Evolutionary conservation across 805 yeast species (phyloP), one percentile per base, ranked within the genome.

Genomic region (Nakazawaea populi): DNA sequence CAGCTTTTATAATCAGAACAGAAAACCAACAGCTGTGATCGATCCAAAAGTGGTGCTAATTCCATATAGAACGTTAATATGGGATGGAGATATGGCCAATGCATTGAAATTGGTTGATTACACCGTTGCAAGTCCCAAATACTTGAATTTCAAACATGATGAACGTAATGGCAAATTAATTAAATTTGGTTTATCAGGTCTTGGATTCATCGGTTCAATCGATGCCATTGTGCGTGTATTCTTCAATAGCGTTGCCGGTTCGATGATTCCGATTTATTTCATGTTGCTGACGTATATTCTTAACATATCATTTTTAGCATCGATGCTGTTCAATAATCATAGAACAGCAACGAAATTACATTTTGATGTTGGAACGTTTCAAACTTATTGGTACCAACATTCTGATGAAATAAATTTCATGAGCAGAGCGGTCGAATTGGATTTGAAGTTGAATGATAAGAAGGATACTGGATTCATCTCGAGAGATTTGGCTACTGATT

Each of bases 331-430:
- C 51, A 73, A 82, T 1, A 79, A 79, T 14, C 66, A 75, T 46
- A 73, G 73, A 35, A 72, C 74, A 18, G 78, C 79, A 11, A 76
- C 74, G 49, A 72, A 69, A 55, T 68, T 84, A 53, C 73, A 79
- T 44, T 87, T 89, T 83, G 76, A 74, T 45, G 75, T 75, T 54
- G 89, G 89, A 4, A 80, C 87, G 0, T 75, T 83, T 50, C 82
- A 85, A 49, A 71, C 76, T 31, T 75, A 79, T 55, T 82, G 89
- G 82, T 83, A 72, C 60, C 67, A 71, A 52, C 87, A 83, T 62
- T 77, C 83, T 24, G 87, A 83, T 57, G 88, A 86, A 61, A 72
- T 87, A 73, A 67, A 77, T 53, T 80, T 87, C 83, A 75, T 84
- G 42, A 70, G 86, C 1, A 74, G 77, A 57, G 74, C 85, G 34